Evolutionary conservation across 805 yeast species (phyloP).

Genomic region (Wilhelminamyces savonicus): DNA sequence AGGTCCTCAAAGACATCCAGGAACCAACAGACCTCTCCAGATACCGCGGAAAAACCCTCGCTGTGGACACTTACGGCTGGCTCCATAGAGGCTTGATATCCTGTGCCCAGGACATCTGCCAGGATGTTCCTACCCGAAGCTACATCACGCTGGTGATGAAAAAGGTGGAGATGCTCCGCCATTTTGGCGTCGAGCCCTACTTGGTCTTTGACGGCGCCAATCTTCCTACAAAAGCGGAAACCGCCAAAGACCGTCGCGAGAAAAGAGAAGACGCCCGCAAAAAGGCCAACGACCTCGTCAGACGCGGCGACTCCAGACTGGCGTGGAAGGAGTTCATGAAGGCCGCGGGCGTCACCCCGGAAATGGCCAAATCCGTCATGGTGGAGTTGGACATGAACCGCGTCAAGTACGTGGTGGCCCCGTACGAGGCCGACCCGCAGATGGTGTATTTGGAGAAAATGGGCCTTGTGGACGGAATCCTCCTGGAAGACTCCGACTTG

Average conservation of each 20-base stretch:
- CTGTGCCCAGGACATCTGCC: conserved; percentile 79
- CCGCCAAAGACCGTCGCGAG: conserved; percentile 59
- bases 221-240: conserved; percentile 68
- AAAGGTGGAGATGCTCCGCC: conserved; percentile 57
- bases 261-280: conserved; percentile 53
- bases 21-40: conserved; percentile 48
- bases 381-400: conserved; percentile 53
- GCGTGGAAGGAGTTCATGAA: conserved; percentile 70
- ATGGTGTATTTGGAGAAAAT: conserved; percentile 79
- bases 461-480: conserved; percentile 75
- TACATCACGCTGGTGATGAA: conserved; percentile 66
- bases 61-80: conserved; percentile 98
- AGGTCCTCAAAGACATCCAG: conserved; percentile 72
- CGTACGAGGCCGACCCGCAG: conserved; percentile 97
- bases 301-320: conserved; percentile 46
- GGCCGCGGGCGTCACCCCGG: conserved; percentile 82
- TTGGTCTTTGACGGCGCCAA: conserved; percentile 92
- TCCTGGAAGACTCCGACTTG: conserved; percentile 93
- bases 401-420: conserved; percentile 83
- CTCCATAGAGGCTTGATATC: conserved; percentile 78
- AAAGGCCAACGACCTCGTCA: conserved; percentile 47
- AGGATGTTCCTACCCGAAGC: conserved; percentile 62
- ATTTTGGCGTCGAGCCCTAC: conserved; percentile 71
- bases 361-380: conserved; percentile 84
- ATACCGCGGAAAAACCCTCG: conserved; percentile 70